Evolutionary conservation across 108 stramenopile species (phyloP).

Genomic region (Conticribra weissflogii): DNA sequence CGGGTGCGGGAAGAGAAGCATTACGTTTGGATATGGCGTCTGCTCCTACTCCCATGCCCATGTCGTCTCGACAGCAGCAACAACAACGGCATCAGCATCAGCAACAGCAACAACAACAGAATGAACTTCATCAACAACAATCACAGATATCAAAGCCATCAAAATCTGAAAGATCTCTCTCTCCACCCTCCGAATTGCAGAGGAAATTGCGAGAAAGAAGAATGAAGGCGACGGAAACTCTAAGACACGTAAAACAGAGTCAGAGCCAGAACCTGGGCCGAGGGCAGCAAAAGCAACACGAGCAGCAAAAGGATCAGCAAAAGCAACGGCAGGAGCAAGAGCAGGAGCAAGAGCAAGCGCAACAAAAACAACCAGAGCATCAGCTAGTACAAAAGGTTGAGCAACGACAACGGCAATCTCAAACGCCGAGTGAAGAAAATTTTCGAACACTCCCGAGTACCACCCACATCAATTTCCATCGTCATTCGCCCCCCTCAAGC

Average conservation of each 20-base stretch:
- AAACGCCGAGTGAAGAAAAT: background rate
- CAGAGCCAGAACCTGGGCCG: background rate
- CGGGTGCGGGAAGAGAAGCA: no score
- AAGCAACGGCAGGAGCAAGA: background rate
- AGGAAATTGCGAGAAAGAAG: slow-evolving; percentile 10
- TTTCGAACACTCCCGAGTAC: background rate
- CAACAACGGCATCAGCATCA: no score
- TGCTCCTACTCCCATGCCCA: no score
- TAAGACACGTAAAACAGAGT: background rate
- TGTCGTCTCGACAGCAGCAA: no score
- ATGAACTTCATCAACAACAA: background rate
- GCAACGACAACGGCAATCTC: background rate
- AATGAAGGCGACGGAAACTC: background rate
- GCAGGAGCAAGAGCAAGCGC: background rate
- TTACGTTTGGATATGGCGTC: no score
- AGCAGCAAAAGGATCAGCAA: background rate
- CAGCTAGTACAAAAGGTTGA: background rate
- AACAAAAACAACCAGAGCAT: no score
- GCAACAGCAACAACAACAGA: background rate
- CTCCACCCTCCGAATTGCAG: slow-evolving; percentile 12
- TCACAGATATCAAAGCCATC: background rate
- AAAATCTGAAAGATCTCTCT: background rate
- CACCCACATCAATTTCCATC: background rate
- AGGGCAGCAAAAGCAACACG: background rate
- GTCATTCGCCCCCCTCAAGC: background rate